Conservation (phyloP, 768 basidiomycete genomes). For the Termitomyces titanicus region DNA sequence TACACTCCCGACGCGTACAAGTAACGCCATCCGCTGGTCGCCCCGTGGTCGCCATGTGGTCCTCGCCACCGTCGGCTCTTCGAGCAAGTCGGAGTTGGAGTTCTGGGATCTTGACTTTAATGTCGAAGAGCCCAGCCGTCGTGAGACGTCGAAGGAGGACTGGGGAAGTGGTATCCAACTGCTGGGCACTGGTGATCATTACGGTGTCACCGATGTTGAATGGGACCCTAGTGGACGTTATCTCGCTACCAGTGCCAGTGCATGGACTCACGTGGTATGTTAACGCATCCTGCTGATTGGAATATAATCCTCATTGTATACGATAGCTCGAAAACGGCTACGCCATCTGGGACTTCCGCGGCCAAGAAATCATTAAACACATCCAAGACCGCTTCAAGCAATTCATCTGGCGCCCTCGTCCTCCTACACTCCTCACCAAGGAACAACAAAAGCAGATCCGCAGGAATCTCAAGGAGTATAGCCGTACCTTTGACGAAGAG, state of each 20-base stretch:
- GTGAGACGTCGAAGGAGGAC: constrained; percentile 58
- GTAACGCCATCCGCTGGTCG: constrained; percentile 95
- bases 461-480: constrained; percentile 88
- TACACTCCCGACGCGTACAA: constrained; percentile 75
- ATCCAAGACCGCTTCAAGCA: constrained; percentile 97
- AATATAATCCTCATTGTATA: constrained; percentile 7
- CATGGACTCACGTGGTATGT: constrained; percentile 90
- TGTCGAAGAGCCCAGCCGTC: constrained; percentile 48
- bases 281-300: constrained; percentile 8
- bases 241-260: constrained; percentile 88
- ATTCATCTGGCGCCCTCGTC: constrained; percentile 97
- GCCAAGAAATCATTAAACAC: constrained; percentile 88
- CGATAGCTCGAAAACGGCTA: constrained; percentile 92
- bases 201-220: constrained; percentile 95
- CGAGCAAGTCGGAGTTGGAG: constrained; percentile 94
- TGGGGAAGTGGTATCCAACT: constrained; percentile 87
- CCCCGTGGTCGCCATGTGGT: constrained; percentile 95
- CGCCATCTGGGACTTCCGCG: constrained; percentile 96
- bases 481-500: constrained; percentile 91
- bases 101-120: constrained; percentile 99
- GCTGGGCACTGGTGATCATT: constrained; percentile 87
- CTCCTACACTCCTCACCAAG: constrained; percentile 78
- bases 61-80: constrained; percentile 92
- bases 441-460: constrained; percentile 86
- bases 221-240: constrained; percentile 98